Percentiles rank a stretch among this genome's conserved stretches.
These are phyloP conservation scores for Microdochium bolleyi DNA, from an alignment of 2,329 filamentous ascomycete species.

Conservation along the genomic window DNA sequence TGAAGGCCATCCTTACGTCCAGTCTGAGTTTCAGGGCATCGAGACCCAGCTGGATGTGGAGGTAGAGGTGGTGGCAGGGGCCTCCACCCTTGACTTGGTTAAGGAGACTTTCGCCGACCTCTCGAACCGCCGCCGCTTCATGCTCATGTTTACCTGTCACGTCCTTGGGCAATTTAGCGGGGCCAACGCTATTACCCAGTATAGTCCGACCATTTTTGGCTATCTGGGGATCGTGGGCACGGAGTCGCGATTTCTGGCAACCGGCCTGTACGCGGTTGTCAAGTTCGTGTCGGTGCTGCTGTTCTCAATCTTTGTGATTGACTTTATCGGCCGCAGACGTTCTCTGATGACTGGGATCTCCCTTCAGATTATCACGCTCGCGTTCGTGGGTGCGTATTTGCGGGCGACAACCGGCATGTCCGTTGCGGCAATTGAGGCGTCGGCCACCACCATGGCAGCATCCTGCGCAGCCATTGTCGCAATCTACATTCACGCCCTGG, in stretches of 20 bases:
- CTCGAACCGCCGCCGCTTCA: slow-evolving; percentile 17
- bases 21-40: slow-evolving; percentile 17
- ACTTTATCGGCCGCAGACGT: slow-evolving; percentile 19
- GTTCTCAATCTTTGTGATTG: slow-evolving; percentile 19
- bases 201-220: slow-evolving; percentile 18
- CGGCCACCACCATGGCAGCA: slow-evolving; percentile 16
- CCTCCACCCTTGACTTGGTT: slow-evolving; percentile 18
- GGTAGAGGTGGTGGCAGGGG: slow-evolving; percentile 22
- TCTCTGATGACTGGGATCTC: slow-evolving; percentile 23
- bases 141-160: slow-evolving; percentile 20
- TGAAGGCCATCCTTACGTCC: slow-evolving; percentile 16
- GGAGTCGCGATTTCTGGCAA: slow-evolving; percentile 15
- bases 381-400: slow-evolving; percentile 19
- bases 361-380: slow-evolving; percentile 20
- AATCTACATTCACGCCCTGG: slow-evolving; percentile 33
- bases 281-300: slow-evolving; percentile 18
- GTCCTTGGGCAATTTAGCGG: slow-evolving; percentile 18
- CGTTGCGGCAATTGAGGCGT: slow-evolving; percentile 6
- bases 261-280: slow-evolving; percentile 15
- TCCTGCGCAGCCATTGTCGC: slow-evolving; percentile 30
- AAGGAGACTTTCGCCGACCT: slow-evolving; percentile 22
- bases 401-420: slow-evolving; percentile 17
- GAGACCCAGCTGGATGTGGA: slow-evolving; percentile 23
- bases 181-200: slow-evolving; percentile 21
- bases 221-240: slow-evolving; percentile 15